These are phyloP conservation scores for Tuber brumale DNA, from an alignment of 495 filamentous ascomycete genomes.

Conservation along the genomic window DNA sequence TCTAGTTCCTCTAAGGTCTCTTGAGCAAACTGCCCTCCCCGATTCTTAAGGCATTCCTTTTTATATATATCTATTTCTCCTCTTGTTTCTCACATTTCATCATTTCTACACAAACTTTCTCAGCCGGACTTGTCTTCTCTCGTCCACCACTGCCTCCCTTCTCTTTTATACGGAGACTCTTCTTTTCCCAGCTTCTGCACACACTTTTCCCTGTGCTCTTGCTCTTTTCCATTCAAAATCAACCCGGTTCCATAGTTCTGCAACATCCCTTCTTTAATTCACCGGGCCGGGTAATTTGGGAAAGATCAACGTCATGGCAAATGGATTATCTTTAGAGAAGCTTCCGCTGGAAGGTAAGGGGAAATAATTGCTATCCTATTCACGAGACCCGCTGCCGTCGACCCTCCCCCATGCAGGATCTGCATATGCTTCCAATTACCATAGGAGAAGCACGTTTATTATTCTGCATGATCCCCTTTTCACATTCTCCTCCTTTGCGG, in stretches of 20 bases:
- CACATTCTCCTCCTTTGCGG: constrained; percentile 1
- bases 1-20: neutral
- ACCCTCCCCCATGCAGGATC: neutral
- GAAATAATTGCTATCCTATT: neutral
- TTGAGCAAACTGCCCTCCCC: neutral
- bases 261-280: neutral
- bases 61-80: neutral
- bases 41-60: neutral
- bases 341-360: constrained; percentile 38
- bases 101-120: neutral
- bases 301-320: constrained; percentile 23
- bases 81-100: neutral
- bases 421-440: neutral
- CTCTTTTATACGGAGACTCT: neutral
- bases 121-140: neutral
- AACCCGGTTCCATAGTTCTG: neutral
- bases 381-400: neutral
- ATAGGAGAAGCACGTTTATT: neutral
- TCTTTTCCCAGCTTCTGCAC: neutral
- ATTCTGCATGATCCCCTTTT: neutral
- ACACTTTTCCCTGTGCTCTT: neutral
- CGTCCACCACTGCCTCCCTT: neutral
- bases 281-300: neutral
- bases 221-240: neutral
- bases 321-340: constrained; percentile 28